phyloP scores from a whole-genome alignment of 306 rosid species.

The Vigna hirtella region DNA sequence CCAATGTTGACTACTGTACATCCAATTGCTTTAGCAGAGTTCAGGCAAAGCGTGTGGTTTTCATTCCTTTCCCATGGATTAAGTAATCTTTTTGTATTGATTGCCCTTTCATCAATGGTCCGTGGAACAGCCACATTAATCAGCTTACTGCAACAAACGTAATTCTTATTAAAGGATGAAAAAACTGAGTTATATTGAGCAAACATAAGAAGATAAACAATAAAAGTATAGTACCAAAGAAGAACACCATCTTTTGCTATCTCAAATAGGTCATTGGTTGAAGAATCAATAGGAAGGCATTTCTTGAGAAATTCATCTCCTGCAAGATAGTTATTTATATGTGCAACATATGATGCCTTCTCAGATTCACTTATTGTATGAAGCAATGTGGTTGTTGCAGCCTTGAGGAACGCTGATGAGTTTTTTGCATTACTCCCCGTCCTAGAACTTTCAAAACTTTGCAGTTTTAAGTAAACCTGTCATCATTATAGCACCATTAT shows the following conservation, averaged over 20 bases:
- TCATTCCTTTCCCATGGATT: conserved; percentile 99
- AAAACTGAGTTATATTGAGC: background rate
- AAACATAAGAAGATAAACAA: background rate
- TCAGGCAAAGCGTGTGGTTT: conserved; percentile 95
- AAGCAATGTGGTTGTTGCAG: conserved; percentile 95
- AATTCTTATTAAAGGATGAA: background rate
- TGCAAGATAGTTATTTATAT: conserved; percentile 88
- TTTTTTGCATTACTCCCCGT: conserved; percentile 74
- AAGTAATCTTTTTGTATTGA: conserved; percentile 83
- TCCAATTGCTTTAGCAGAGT: conserved; percentile 99
- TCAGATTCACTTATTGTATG: conserved; percentile 98
- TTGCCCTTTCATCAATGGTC: conserved; percentile 93
- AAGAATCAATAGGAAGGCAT: conserved; percentile 86
- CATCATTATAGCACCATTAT: conserved; percentile 21
- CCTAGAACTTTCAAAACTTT: conserved; percentile 78
- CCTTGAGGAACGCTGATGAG: conserved; percentile 93
- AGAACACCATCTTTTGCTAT: conserved; percentile 93
- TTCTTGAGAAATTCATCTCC: conserved; percentile 77
- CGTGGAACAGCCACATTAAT: conserved; percentile 96
- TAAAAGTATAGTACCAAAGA: conserved; percentile 62
- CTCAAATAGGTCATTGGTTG: conserved; percentile 89
- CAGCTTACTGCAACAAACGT: conserved; percentile 76
- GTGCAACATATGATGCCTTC: conserved; percentile 89
- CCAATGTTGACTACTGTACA: conserved; percentile 98
- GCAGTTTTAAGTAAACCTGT: conserved; percentile 85